phyloP scores from a whole-genome alignment of 495 filamentous ascomycete genomes.

The Hypoxylon perforatum region DNA sequence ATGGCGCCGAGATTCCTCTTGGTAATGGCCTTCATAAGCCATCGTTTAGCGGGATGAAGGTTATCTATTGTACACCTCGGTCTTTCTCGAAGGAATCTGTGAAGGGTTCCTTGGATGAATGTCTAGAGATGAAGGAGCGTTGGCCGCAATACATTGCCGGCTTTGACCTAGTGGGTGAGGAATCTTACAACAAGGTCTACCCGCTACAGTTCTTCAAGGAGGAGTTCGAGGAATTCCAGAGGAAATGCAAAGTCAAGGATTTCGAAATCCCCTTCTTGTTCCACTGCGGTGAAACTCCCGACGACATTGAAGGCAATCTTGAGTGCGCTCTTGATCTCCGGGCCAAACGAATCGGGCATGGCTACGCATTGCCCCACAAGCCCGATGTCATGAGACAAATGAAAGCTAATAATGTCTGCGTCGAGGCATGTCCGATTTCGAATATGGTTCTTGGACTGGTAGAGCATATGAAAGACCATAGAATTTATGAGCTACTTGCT shows the following conservation, averaged over 20 bases:
- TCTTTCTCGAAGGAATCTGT: conserved; percentile 70
- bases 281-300: conserved; percentile 90
- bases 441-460: conserved; percentile 78
- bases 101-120: conserved; percentile 75
- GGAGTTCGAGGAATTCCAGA: conserved; percentile 84
- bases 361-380: conserved; percentile 88
- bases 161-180: conserved; percentile 90
- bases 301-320: conserved; percentile 84
- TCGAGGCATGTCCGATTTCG: conserved; percentile 91
- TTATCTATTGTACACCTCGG: conserved; percentile 65
- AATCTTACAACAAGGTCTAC: conserved; percentile 69
- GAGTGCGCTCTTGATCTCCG: conserved; percentile 88
- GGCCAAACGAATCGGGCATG: conserved; percentile 89
- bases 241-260: conserved; percentile 72
- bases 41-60: conserved; percentile 57
- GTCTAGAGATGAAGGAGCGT: conserved; percentile 76
- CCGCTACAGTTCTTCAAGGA: conserved; percentile 77
- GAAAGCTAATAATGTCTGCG: conserved; percentile 81
- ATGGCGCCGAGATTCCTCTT: conserved; percentile 9
- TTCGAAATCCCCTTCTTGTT: conserved; percentile 95
- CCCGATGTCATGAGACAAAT: conserved; percentile 84
- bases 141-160: conserved; percentile 80
- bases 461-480: conserved; percentile 57
- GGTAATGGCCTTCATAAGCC: conserved; percentile 31
- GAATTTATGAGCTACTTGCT: conserved; percentile 62